Conservation (phyloP, 805 yeast genomes). For the Dipodascus albidus region DNA sequence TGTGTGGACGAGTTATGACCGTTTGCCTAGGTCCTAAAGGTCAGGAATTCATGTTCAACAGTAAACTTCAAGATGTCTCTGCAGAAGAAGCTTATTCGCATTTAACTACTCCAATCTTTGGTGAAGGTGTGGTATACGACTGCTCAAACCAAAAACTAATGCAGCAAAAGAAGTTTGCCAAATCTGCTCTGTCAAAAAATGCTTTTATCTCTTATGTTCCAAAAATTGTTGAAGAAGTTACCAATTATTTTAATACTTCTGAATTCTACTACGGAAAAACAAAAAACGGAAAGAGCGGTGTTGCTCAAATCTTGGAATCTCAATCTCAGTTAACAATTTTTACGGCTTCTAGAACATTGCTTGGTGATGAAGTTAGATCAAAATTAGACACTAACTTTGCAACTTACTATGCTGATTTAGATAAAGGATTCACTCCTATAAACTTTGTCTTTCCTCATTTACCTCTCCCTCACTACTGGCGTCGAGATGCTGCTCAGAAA, state of each 20-base stretch:
- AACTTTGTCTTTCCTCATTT: conserved; percentile 92
- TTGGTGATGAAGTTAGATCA: conserved; percentile 85
- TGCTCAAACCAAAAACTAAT: conserved; percentile 86
- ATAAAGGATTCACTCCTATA: conserved; percentile 92
- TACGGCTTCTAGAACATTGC: conserved; percentile 84
- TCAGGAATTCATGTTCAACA: conserved; percentile 90
- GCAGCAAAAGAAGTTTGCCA: conserved; percentile 98
- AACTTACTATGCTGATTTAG: conserved; percentile 75
- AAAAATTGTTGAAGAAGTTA: conserved; percentile 66
- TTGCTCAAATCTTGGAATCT: conserved; percentile 48
- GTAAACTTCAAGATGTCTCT: conserved; percentile 77
- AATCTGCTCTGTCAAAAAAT: conserved; percentile 75
- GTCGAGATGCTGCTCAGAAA: conserved; percentile 80
- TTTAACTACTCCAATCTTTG: conserved; percentile 96
- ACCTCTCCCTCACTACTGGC: conserved; percentile 76
- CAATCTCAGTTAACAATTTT: conserved; percentile 95
- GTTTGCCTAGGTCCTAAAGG: conserved; percentile 96
- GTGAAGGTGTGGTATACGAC: conserved; percentile 94
- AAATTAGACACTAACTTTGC: conserved; percentile 79
- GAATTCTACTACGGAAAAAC: conserved; percentile 30
- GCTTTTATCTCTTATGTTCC: conserved; percentile 84
- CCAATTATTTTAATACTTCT: conserved; percentile 48
- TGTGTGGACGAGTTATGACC: conserved; percentile 87
- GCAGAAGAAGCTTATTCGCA: conserved; percentile 96
- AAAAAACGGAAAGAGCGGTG: conserved; percentile 20